phyloP scores from a whole-genome alignment of 352 stramenopile species.

The Phytophthora colocasiae region DNA sequence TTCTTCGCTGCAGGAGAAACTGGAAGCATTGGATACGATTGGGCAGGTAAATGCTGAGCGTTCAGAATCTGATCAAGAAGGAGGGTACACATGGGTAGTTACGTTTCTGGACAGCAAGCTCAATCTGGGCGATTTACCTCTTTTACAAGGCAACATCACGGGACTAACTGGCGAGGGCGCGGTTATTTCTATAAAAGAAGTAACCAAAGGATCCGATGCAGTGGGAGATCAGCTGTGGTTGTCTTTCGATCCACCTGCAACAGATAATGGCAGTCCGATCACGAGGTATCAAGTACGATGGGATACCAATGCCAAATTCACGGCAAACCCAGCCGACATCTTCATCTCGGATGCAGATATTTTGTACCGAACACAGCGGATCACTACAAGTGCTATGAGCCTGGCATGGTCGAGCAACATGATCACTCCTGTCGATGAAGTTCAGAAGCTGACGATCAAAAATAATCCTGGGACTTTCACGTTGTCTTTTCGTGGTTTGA shows the following conservation, averaged over 20 bases:
- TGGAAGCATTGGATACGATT: constrained; percentile 66
- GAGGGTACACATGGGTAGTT: constrained; percentile 70
- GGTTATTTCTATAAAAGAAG: constrained; percentile 55
- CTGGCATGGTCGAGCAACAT: constrained; percentile 63
- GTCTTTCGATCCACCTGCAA: constrained; percentile 70
- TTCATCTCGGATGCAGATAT: constrained; percentile 59
- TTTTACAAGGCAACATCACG: constrained; percentile 46
- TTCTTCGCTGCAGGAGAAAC: constrained; percentile 77
- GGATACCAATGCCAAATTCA: constrained; percentile 68
- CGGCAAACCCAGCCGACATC: constrained; percentile 50
- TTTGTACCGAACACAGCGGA: constrained; percentile 60
- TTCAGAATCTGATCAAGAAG: constrained; percentile 64
- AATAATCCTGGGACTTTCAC: constrained; percentile 43
- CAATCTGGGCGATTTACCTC: constrained; percentile 66
- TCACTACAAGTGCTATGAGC: constrained; percentile 59
- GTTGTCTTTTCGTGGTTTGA: constrained; percentile 58
- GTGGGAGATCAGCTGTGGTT: constrained; percentile 79
- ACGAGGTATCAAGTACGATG: constrained; percentile 71
- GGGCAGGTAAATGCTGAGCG: constrained; percentile 55
- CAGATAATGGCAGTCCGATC: constrained; percentile 72
- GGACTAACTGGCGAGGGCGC: constrained; percentile 49
- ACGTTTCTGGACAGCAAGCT: constrained; percentile 80
- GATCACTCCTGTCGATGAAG: constrained; percentile 35
- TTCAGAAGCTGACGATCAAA: constrained; percentile 59
- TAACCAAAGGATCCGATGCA: constrained; percentile 72